phyloP scores from a whole-genome alignment of 1,139 yeast genomes.

The Waltiozyma sp. region DNA sequence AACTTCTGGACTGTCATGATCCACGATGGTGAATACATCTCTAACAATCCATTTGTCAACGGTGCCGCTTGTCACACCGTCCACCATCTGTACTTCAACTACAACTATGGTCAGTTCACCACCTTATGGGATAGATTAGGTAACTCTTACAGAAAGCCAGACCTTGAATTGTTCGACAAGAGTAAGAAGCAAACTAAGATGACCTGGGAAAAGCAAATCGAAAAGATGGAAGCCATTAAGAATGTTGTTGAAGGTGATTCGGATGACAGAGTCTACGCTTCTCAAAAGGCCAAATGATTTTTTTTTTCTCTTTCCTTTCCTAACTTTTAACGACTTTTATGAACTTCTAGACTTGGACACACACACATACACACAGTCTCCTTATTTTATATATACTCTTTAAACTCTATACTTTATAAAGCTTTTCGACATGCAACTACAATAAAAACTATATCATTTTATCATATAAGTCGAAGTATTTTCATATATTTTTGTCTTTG shows the following conservation, averaged over 20 bases:
- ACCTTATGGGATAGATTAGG: slow-evolving; percentile 97
- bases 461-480: too few species aligned
- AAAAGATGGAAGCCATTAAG: slow-evolving; percentile 73
- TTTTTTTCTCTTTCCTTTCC: too few species aligned
- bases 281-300: slow-evolving; percentile 18
- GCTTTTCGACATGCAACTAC: too few species aligned
- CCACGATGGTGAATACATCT: slow-evolving; percentile 92
- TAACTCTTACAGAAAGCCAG: slow-evolving; percentile 87
- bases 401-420: too few species aligned
- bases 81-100: slow-evolving; percentile 92
- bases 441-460: too few species aligned
- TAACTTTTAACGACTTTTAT: background rate
- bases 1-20: slow-evolving; percentile 98
- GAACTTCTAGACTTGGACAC: background rate
- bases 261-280: slow-evolving; percentile 45
- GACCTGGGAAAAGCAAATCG: slow-evolving; percentile 65
- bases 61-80: slow-evolving; percentile 98
- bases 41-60: slow-evolving; percentile 86
- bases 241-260: slow-evolving; percentile 66
- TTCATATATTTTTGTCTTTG: too few species aligned
- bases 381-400: too few species aligned
- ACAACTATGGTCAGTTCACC: slow-evolving; percentile 96
- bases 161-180: slow-evolving; percentile 69
- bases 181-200: slow-evolving; percentile 42
- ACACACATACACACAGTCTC: too few species aligned